These are phyloP conservation scores for Plasmodium relictum DNA, from an alignment of 169 alveolate species.

Conservation along the genomic window DNA sequence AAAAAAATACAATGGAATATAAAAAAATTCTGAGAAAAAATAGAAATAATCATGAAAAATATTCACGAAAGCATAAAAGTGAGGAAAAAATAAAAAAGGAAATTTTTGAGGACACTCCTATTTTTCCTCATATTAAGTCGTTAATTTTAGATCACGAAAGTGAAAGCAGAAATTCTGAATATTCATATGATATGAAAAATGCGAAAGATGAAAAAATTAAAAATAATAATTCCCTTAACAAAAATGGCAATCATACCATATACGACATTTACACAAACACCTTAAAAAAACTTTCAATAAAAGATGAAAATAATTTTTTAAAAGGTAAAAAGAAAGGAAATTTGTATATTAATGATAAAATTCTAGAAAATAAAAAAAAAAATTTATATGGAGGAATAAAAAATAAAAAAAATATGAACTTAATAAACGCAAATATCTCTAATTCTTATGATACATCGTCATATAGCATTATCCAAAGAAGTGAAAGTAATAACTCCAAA, in stretches of 20 bases:
- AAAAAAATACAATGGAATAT: conserved; percentile 15
- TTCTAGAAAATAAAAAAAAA: conserved; percentile 32
- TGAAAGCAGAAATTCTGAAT: conserved; percentile 33
- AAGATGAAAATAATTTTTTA: conserved; percentile 34
- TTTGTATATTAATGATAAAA: conserved; percentile 9
- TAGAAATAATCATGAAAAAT: conserved; percentile 20
- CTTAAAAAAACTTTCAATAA: conserved; percentile 55
- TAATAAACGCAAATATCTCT: conserved; percentile 13
- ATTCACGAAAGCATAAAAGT: conserved; percentile 11
- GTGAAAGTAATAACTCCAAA: conserved; percentile 10
- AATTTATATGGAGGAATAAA: neutral
- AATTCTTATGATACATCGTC: conserved; percentile 32
- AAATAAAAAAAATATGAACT: conserved; percentile 4
- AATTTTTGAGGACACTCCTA: conserved; percentile 60
- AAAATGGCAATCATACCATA: conserved; percentile 46
- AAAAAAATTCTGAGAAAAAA: conserved; percentile 24
- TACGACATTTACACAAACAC: conserved; percentile 63
- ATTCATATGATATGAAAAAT: conserved; percentile 17
- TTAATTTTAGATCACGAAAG: conserved; percentile 63
- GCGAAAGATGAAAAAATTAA: conserved; percentile 37
- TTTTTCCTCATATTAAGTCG: conserved; percentile 59
- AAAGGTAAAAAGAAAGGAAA: conserved; percentile 28
- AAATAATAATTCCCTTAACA: conserved; percentile 22
- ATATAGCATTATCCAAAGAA: conserved; percentile 18
- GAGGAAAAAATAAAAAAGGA: neutral